These are phyloP conservation scores for Candida gorgasii DNA, from an alignment of 805 yeast species.

Conservation along the genomic window DNA sequence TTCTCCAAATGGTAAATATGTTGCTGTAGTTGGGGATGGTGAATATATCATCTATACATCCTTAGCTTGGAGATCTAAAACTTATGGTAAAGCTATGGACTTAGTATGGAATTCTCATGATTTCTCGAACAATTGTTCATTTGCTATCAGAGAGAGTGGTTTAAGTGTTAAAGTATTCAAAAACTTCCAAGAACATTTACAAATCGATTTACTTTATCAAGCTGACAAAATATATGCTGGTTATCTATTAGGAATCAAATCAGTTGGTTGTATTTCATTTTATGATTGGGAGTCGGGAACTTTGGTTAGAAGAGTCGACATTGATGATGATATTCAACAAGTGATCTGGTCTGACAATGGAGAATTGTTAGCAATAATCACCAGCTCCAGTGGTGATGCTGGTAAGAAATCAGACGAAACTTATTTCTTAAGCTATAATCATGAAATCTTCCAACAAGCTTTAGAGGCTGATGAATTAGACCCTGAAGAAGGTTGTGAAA, in stretches of 20 bases:
- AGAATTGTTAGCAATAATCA: slow-evolving; percentile 74
- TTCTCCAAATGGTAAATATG: slow-evolving; percentile 97
- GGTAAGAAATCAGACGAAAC: slow-evolving; percentile 52
- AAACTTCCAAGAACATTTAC: slow-evolving; percentile 78
- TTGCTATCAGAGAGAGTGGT: slow-evolving; percentile 75
- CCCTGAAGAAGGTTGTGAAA: slow-evolving; percentile 87
- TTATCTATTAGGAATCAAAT: slow-evolving; percentile 79
- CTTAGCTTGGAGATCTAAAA: slow-evolving; percentile 95
- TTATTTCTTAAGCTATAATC: slow-evolving; percentile 74
- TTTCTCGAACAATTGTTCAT: slow-evolving; percentile 60
- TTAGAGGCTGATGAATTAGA: slow-evolving; percentile 57
- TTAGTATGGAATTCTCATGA: slow-evolving; percentile 93
- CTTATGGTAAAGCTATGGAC: slow-evolving; percentile 86
- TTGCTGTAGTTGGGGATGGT: slow-evolving; percentile 96
- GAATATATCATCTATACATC: slow-evolving; percentile 96
- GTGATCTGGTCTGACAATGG: slow-evolving; percentile 94
- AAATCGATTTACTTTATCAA: slow-evolving; percentile 65
- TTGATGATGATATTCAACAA: slow-evolving; percentile 68
- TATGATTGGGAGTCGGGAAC: slow-evolving; percentile 92
- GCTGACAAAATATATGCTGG: slow-evolving; percentile 88
- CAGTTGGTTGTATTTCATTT: slow-evolving; percentile 81
- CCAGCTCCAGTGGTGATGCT: slow-evolving; percentile 22
- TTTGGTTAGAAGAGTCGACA: slow-evolving; percentile 85
- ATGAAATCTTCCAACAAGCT: slow-evolving; percentile 65
- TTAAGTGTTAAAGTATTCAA: slow-evolving; percentile 70